A percentile compares a stretch with the other conserved stretches of the same genome.
Conservation (phyloP, 345 rosid genomes). For the Conringia planisiliqua region DNA sequence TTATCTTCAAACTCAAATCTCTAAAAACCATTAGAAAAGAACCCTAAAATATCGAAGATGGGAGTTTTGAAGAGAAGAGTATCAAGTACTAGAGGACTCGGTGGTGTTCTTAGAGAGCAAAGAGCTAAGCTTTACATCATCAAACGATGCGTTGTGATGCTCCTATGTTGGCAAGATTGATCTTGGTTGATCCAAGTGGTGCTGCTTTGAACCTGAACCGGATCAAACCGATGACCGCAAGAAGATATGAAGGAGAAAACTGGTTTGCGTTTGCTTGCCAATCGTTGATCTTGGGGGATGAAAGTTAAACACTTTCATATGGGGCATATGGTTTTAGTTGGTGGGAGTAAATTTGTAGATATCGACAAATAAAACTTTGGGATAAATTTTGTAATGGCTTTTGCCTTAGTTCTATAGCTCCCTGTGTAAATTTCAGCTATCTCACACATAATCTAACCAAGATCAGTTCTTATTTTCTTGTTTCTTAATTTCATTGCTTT, state of each 20-base stretch:
- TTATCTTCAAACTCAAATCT: slow-evolving; percentile 10
- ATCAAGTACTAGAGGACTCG: slow-evolving; percentile 56
- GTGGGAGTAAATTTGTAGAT: slow-evolving; percentile 20
- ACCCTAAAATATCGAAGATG: slow-evolving; percentile 17
- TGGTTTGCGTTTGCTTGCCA: slow-evolving; percentile 1
- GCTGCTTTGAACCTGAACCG: slow-evolving; percentile 8
- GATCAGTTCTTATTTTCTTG: not conserved
- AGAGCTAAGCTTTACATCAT: slow-evolving; percentile 83
- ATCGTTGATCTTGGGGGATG: slow-evolving; percentile 3
- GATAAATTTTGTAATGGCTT: slow-evolving; percentile 31
- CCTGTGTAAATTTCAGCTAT: slow-evolving; percentile 16
- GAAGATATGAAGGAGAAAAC: not conserved
- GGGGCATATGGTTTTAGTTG: not conserved
- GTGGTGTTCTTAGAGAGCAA: slow-evolving; percentile 76
- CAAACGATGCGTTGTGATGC: slow-evolving; percentile 83
- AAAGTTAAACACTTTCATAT: slow-evolving; percentile 16
- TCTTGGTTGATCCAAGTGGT: slow-evolving; percentile 5
- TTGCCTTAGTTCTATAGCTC: slow-evolving; percentile 17
- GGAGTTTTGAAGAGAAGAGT: slow-evolving; percentile 69
- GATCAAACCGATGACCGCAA: slow-evolving; percentile 3
- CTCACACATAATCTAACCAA: slow-evolving; percentile 26
- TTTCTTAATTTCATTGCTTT: not conserved
- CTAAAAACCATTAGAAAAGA: not conserved
- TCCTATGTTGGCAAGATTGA: slow-evolving; percentile 80
- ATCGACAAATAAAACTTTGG: slow-evolving; percentile 6